These are phyloP conservation scores for Solidago caesia DNA, from an alignment of 129 eudicot species.

Conservation along the genomic window DNA sequence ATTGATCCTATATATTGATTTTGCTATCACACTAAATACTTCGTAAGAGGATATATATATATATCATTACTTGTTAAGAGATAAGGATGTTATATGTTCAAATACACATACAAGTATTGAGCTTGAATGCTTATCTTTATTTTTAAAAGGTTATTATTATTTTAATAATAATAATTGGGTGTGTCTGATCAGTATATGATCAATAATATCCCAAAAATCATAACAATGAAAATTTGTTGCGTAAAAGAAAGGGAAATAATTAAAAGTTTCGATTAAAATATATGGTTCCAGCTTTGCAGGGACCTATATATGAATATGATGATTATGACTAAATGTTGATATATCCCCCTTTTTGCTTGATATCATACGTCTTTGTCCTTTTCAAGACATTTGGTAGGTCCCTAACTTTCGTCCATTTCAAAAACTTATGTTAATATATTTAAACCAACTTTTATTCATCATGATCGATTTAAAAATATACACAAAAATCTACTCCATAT, in stretches of 20 bases:
- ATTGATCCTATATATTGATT: too few relatives aligned
- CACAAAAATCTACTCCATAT: too few relatives aligned
- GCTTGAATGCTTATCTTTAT: too few relatives aligned
- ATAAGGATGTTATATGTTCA: too few relatives aligned
- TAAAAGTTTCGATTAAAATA: background rate
- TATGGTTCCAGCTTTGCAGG: conserved; percentile 18
- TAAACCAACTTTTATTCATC: background rate
- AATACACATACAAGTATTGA: too few relatives aligned
- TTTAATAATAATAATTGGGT: too few relatives aligned
- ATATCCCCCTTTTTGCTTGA: conserved; percentile 15
- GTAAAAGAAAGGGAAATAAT: background rate
- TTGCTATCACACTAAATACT: too few relatives aligned
- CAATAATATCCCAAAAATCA: too few relatives aligned
- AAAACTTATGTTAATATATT: background rate
- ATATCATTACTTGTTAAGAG: too few relatives aligned
- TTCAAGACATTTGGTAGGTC: conserved; percentile 16
- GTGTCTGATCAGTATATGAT: too few relatives aligned
- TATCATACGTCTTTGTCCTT: conserved; percentile 29
- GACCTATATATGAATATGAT: background rate
- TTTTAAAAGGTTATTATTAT: too few relatives aligned
- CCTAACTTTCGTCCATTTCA: conserved; percentile 21
- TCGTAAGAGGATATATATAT: too few relatives aligned
- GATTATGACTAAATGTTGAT: conserved; percentile 10
- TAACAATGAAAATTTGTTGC: background rate
- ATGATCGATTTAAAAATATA: background rate